Conservation (phyloP, 345 rosid species). For the Salix brachista region DNA sequence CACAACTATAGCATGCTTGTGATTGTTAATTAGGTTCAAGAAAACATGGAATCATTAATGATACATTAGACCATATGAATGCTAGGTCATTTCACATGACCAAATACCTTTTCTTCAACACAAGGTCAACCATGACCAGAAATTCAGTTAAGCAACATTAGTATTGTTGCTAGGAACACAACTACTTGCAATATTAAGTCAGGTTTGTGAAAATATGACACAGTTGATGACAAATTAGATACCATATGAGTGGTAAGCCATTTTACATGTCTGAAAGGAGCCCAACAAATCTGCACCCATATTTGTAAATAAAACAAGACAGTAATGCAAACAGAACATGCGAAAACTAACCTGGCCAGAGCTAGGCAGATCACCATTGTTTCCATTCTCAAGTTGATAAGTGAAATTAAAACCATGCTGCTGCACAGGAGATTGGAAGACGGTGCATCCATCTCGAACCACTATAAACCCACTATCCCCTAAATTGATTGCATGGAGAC, state of each 20-base stretch:
- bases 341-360: constrained; percentile 71
- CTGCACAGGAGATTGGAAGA: constrained; percentile 91
- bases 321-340: not conserved
- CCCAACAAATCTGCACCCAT: not conserved
- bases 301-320: not conserved
- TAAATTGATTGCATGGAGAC: constrained; percentile 72
- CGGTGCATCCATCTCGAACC: constrained; percentile 85
- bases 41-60: not conserved
- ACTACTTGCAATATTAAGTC: not conserved
- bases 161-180: not conserved
- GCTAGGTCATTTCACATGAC: not conserved
- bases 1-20: not conserved
- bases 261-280: not conserved
- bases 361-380: constrained; percentile 84
- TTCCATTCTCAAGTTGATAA: constrained; percentile 86
- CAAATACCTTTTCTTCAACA: not conserved
- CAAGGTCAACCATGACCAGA: not conserved
- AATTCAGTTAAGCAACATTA: not conserved
- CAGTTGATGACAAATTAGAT: not conserved
- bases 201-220: not conserved
- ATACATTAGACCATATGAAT: not conserved
- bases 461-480: constrained; percentile 99
- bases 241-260: not conserved
- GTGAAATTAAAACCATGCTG: constrained; percentile 96
- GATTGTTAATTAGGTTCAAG: not conserved